Base-by-base conservation (phyloP, 1,284 basidiomycete genomes). In the Phellopilus nigrolimitatus region DNA sequence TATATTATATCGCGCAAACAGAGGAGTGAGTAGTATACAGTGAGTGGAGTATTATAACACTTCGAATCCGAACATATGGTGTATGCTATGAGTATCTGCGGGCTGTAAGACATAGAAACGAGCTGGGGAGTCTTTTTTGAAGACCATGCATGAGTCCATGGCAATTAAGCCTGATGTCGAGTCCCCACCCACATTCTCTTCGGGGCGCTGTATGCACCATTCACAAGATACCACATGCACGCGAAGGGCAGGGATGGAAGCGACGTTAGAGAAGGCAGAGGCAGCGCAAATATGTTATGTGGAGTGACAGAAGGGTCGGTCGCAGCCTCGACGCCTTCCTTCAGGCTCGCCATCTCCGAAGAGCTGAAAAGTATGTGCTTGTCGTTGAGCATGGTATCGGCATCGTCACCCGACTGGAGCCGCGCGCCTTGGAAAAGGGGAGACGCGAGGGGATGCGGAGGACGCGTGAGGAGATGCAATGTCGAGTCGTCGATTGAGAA, bases 401-500 rank as follows among this genome's bases (percentile, higher is more conserved):
- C n/a, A 17, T 43, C 31, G 4, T 42, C 46, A n/a, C 15, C 21
- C 9, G 47, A 7, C 13, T 47, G 27, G 5, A 53, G 19, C 17
- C 34, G 47, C 8, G 38, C 60, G 4, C 66, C 67, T 12, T 65
- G 64, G 49, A 71, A 70, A 30, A 69, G 57, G 13, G 64, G 42
- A 1, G 68, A 65, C 3, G 44, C n/a, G 45, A 66, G 61, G 3
- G 61, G 37, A 21, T 31, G 54, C 4, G 63, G 49, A 5, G 65
- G 54, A 24, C 62, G 61, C 4, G 62, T 60, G 48, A 71, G 60
- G 13, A 70, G 65, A 15, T 62, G 62, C 4, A 67, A 47, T 1
- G 64, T 68, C 31, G 64, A 57, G 28, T 69, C 66, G 52, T 70
- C 68, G n/a, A 68, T 54, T 5, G 63, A 61, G 36, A 70, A 57